Evolutionary conservation across 2,329 filamentous ascomycete genomes (phyloP).

Genomic region (Fonsecaea multimorphosa): DNA sequence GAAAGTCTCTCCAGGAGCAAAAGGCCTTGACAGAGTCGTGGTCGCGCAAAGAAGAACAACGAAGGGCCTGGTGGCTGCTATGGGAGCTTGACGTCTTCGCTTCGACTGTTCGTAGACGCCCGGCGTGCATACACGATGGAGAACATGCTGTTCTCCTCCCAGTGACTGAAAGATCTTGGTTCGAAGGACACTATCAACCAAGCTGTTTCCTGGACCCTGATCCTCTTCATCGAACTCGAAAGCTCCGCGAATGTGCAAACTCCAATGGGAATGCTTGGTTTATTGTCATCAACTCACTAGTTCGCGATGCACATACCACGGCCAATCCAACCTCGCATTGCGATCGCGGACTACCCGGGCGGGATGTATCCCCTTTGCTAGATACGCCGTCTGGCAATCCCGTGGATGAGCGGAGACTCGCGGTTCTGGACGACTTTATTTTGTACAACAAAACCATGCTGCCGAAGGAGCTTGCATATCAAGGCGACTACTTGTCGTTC

Average conservation of each 20-base stretch:
- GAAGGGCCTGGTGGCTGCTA: slow-evolving; percentile 17
- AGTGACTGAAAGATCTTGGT: slow-evolving; percentile 11
- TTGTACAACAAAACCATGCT: slow-evolving; percentile 5
- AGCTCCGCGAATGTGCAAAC: slow-evolving; percentile 16
- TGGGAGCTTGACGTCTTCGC: slow-evolving; percentile 20
- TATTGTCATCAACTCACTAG: slow-evolving; percentile 11
- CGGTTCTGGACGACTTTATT: slow-evolving; percentile 10
- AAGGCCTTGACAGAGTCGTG: not conserved
- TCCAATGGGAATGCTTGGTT: slow-evolving; percentile 9
- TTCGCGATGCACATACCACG: slow-evolving; percentile 12
- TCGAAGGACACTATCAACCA: slow-evolving; percentile 4
- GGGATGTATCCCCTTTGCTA: not conserved
- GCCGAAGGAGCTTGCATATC: slow-evolving; percentile 1
- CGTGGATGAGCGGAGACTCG: slow-evolving; percentile 4
- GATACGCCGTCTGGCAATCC: not conserved
- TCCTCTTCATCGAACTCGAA: slow-evolving; percentile 11
- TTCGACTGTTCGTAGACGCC: slow-evolving; percentile 11
- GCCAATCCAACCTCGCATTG: slow-evolving; percentile 11
- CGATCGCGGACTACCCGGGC: not conserved
- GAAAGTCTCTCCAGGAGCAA: slow-evolving; percentile 5
- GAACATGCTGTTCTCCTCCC: slow-evolving; percentile 16
- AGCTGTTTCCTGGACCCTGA: slow-evolving; percentile 17
- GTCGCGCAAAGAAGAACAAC: slow-evolving; percentile 12
- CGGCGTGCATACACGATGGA: slow-evolving; percentile 11
- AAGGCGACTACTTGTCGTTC: slow-evolving; percentile 18